Evolutionary conservation across 805 yeast genomes (phyloP).

Genomic region (Yamadazyma akitaensis): DNA sequence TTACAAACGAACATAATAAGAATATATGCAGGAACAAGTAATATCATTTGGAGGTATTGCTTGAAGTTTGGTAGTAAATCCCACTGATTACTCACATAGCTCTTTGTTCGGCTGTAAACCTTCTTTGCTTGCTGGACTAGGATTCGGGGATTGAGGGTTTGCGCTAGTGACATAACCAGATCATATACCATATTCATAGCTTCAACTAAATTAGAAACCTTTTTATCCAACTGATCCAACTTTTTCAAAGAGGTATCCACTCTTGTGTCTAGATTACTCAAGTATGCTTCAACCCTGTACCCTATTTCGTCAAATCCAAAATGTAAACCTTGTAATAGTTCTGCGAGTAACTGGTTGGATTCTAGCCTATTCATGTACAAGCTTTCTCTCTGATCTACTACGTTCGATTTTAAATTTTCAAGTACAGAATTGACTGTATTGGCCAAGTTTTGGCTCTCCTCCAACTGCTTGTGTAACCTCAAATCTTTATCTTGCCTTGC

Average conservation of each 20-base stretch:
- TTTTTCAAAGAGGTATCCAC: constrained; percentile 7
- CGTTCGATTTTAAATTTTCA: constrained; percentile 2
- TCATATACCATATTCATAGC: neutral
- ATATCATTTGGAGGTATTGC: neutral
- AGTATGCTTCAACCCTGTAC: constrained; percentile 1
- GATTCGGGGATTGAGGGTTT: neutral
- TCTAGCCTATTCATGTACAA: neutral
- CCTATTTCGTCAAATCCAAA: constrained; percentile 7
- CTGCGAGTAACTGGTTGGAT: constrained; percentile 4
- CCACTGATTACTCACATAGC: neutral
- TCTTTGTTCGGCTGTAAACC: neutral
- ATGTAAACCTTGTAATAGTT: constrained; percentile 6
- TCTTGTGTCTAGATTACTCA: constrained; percentile 12
- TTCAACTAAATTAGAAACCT: constrained; percentile 4
- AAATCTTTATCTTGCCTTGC: neutral
- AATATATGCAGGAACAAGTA: neutral
- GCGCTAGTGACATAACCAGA: neutral
- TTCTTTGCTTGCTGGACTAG: neutral
- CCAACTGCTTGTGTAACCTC: constrained; percentile 1
- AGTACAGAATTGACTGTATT: constrained; percentile 3
- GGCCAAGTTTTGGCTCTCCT: constrained; percentile 6
- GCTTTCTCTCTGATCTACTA: neutral
- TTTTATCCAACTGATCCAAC: constrained; percentile 9
- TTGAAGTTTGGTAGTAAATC: neutral
- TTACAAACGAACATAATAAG: no score